Percentiles rank a stretch among this genome's conserved stretches.
phyloP scores from a whole-genome alignment of 768 basidiomycete species.

The Tylopilus sp. region DNA sequence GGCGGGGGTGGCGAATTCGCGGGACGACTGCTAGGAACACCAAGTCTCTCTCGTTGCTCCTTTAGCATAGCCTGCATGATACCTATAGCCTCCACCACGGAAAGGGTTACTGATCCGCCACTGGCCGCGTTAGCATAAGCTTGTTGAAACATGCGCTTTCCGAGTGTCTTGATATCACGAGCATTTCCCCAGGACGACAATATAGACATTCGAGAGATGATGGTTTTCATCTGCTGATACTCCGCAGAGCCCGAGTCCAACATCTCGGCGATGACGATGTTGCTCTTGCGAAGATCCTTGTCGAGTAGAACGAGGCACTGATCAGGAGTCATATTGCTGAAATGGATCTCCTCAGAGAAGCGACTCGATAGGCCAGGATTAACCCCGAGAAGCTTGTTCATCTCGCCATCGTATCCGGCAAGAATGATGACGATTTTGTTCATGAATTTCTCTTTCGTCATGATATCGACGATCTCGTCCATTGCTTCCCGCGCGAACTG shows the following conservation, averaged over 20 bases:
- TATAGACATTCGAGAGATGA: slow-evolving; percentile 38
- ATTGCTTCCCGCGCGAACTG: slow-evolving; percentile 69
- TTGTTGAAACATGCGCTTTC: slow-evolving; percentile 22
- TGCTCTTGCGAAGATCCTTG: slow-evolving; percentile 44
- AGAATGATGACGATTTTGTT: slow-evolving; percentile 63
- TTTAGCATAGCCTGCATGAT: slow-evolving; percentile 16
- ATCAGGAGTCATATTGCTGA: slow-evolving; percentile 48
- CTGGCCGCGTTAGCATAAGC: slow-evolving; percentile 11
- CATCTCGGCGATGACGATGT: slow-evolving; percentile 39
- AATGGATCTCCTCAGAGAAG: slow-evolving; percentile 58
- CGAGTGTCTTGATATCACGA: slow-evolving; percentile 55
- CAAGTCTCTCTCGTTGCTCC: slow-evolving; percentile 21
- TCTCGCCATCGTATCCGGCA: slow-evolving; percentile 68
- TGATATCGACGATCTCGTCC: slow-evolving; percentile 62
- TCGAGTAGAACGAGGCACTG: slow-evolving; percentile 49
- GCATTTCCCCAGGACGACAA: slow-evolving; percentile 68
- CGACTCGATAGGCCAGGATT: slow-evolving; percentile 67
- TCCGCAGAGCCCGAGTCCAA: neutral
- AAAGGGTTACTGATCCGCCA: neutral
- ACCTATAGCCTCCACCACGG: neutral
- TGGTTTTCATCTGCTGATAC: slow-evolving; percentile 11
- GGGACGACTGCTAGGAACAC: slow-evolving; percentile 17
- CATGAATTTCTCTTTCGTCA: slow-evolving; percentile 57
- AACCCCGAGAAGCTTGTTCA: slow-evolving; percentile 54
- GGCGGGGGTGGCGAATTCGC: slow-evolving; percentile 10